Evolutionary conservation across 139 green algal genomes (phyloP).

Genomic region (Chlorella sp.): DNA sequence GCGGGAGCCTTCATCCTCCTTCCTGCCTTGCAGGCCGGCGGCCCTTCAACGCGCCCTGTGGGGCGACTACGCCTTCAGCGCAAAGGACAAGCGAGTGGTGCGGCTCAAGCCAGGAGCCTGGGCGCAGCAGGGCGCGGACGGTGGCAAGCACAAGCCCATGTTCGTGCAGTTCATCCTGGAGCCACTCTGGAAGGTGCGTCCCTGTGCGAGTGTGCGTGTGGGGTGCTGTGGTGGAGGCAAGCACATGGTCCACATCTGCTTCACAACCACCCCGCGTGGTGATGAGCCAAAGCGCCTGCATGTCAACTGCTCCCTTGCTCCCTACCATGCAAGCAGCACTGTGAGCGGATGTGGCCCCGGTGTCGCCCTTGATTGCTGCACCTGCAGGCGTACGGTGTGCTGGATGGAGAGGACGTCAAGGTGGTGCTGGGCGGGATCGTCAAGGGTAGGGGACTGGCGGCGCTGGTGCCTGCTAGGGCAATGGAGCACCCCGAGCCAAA

Average conservation of each 20-base stretch:
- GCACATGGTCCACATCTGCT: neutral
- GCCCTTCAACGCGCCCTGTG: slow-evolving; percentile 63
- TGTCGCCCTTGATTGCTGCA: neutral
- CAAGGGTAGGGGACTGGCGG: slow-evolving; percentile 47
- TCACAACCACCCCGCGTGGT: neutral
- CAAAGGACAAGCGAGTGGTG: slow-evolving; percentile 88
- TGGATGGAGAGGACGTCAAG: slow-evolving; percentile 40
- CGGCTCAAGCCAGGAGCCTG: slow-evolving; percentile 10
- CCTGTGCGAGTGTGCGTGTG: neutral
- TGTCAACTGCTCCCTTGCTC: neutral
- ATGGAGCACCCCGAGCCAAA: slow-evolving; percentile 49
- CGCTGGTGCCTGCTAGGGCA: slow-evolving; percentile 24
- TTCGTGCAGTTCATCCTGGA: slow-evolving; percentile 91
- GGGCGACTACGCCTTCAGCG: slow-evolving; percentile 79
- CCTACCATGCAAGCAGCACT: no score
- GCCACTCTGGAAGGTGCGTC: slow-evolving; percentile 60
- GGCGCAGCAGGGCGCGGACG: no score
- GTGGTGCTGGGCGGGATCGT: slow-evolving; percentile 62
- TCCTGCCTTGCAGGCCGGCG: slow-evolving; percentile 16
- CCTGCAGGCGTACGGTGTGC: slow-evolving; percentile 57
- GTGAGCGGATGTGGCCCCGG: neutral
- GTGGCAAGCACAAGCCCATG: slow-evolving; percentile 73
- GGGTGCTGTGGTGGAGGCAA: neutral
- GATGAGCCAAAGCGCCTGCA: neutral
- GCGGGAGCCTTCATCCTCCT: no score